Evolutionary conservation across 2,329 filamentous ascomycete species (phyloP).

Genomic region (Neopestalotiopsis sp.): DNA sequence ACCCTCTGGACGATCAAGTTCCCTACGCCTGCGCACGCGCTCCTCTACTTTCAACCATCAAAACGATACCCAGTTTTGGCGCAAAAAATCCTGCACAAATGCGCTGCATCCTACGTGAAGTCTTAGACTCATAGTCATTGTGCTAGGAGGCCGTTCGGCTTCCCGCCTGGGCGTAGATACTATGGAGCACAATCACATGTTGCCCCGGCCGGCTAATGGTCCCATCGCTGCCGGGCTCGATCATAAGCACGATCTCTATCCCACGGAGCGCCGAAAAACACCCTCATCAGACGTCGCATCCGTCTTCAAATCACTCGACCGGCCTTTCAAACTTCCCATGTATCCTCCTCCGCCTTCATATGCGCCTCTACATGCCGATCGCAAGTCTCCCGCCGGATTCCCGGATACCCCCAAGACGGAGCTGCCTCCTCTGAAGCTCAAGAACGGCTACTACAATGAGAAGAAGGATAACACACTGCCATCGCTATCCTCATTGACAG

Average conservation of each 20-base stretch:
- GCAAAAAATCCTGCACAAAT: slow-evolving; percentile 19
- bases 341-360: slow-evolving; percentile 46
- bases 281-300: slow-evolving; percentile 27
- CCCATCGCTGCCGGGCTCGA: slow-evolving; percentile 25
- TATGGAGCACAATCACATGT: slow-evolving; percentile 54
- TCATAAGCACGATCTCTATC: slow-evolving; percentile 23
- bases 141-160: slow-evolving; percentile 26
- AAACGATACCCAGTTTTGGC: slow-evolving; percentile 16
- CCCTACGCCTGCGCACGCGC: slow-evolving; percentile 2
- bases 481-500: slow-evolving; percentile 49
- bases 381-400: slow-evolving; percentile 35
- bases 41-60: slow-evolving; percentile 13
- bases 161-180: slow-evolving; percentile 20
- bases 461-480: slow-evolving; percentile 41
- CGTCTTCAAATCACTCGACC: slow-evolving; percentile 34
- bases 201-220: slow-evolving; percentile 38
- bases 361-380: slow-evolving; percentile 36
- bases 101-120: slow-evolving; percentile 15
- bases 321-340: slow-evolving; percentile 38
- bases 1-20: neutral
- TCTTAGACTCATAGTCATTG: slow-evolving; percentile 18
- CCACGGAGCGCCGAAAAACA: slow-evolving; percentile 28
- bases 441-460: slow-evolving; percentile 32
- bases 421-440: slow-evolving; percentile 48
- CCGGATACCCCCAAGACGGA: slow-evolving; percentile 43